A percentile compares a stretch with the other conserved stretches of the same genome.
Conservation (phyloP, 257 asterid species). For the Osmanthus fragrans region DNA sequence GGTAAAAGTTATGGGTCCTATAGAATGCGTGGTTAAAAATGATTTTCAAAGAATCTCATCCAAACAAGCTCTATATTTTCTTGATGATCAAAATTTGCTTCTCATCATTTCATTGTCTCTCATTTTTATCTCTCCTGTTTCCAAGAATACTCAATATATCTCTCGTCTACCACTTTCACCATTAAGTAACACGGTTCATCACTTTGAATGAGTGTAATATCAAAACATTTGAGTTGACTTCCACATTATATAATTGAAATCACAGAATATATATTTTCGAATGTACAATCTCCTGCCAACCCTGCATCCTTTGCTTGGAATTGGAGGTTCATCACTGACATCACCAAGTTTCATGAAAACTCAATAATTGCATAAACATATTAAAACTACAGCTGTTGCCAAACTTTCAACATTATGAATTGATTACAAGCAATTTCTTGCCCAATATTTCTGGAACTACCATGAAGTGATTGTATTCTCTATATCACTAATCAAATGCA, state of each 20-base stretch:
- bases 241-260: conserved; percentile 2
- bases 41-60: too few species aligned
- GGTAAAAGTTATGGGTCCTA: too few species aligned
- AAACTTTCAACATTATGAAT: not conserved
- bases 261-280: not conserved
- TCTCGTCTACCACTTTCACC: not conserved
- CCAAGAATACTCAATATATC: not conserved
- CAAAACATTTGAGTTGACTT: conserved; percentile 4
- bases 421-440: not conserved
- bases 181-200: not conserved
- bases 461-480: not conserved
- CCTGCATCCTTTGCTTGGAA: not conserved
- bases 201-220: not conserved
- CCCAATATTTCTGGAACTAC: not conserved
- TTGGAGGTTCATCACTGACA: not conserved
- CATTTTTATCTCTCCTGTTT: conserved; percentile 1
- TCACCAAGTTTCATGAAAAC: not conserved
- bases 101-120: conserved; percentile 1
- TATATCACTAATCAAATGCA: not conserved
- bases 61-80: not conserved
- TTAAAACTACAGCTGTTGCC: not conserved
- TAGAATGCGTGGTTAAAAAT: too few species aligned
- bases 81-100: not conserved
- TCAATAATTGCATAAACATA: not conserved
- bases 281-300: not conserved